phyloP scores from a whole-genome alignment of 2,329 filamentous ascomycete genomes.

The Nigrospora sphaerica region DNA sequence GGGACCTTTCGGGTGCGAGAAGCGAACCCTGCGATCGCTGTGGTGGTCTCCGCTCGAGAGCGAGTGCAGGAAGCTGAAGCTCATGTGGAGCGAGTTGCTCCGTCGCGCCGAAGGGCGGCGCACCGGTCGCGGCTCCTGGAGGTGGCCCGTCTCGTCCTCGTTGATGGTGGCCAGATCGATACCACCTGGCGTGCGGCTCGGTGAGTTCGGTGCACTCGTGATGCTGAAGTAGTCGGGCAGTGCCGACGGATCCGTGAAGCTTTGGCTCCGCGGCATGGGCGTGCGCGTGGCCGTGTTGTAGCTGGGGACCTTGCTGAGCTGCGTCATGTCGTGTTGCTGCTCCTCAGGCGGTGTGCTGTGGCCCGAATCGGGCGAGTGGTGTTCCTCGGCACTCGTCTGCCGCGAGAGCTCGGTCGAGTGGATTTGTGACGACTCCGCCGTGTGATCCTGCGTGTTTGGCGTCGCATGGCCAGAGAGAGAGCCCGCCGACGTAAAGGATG shows the following conservation, averaged over 20 bases:
- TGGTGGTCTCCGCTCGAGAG: conserved; percentile 13
- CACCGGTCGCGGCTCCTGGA: not conserved
- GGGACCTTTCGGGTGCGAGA: conserved; percentile 3
- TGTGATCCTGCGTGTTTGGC: conserved; percentile 29
- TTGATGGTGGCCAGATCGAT: conserved; percentile 18
- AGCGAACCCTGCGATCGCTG: conserved; percentile 11
- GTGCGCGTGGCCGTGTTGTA: conserved; percentile 68
- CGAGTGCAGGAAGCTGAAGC: conserved; percentile 19
- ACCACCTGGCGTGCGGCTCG: conserved; percentile 25
- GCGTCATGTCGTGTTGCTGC: conserved; percentile 47
- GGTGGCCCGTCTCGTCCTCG: conserved; percentile 7
- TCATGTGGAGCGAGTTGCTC: conserved; percentile 8
- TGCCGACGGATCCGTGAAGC: conserved; percentile 36
- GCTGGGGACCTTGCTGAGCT: conserved; percentile 67
- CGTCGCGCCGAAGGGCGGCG: conserved; percentile 1
- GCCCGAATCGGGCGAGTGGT: conserved; percentile 32
- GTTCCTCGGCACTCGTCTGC: conserved; percentile 45
- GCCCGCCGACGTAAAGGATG: conserved; percentile 36
- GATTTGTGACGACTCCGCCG: conserved; percentile 30
- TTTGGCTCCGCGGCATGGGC: conserved; percentile 44
- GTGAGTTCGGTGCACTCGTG: conserved; percentile 43
- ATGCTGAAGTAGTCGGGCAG: conserved; percentile 64
- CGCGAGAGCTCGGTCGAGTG: conserved; percentile 42
- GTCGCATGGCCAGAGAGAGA: conserved; percentile 35
- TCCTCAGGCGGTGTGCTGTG: conserved; percentile 36